Evolutionary conservation across 192 early-diverging fungal species (phyloP).

Genomic region (Thamnidium elegans): DNA sequence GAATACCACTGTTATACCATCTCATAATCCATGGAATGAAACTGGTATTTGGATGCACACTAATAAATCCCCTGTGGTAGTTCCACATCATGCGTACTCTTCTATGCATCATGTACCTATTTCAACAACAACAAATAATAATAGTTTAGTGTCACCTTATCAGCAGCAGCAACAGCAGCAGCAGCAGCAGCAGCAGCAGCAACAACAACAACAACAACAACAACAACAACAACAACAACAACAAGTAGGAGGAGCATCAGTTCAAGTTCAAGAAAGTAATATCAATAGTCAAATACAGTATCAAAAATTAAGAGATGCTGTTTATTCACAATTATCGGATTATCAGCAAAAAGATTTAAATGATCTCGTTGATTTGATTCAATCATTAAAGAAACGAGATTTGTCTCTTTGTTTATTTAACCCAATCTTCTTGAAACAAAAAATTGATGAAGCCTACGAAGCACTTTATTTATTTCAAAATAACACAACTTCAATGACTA

Average conservation of each 20-base stretch:
- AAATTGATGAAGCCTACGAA: constrained; percentile 25
- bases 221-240: constrained; percentile 8
- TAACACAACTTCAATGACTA: not conserved
- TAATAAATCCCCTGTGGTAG: not conserved
- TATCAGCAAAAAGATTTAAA: constrained; percentile 17
- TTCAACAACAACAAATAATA: not conserved
- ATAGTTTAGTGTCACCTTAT: constrained; percentile 10
- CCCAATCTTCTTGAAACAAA: constrained; percentile 25
- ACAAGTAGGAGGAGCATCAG: no score
- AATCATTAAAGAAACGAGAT: constrained; percentile 29
- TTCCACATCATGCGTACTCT: not conserved
- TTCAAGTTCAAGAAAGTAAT: not conserved
- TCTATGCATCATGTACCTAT: not conserved
- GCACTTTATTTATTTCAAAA: constrained; percentile 24
- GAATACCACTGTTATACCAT: no score
- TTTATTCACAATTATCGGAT: constrained; percentile 1
- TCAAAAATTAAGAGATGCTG: constrained; percentile 25
- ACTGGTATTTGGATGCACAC: constrained; percentile 11
- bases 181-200: not conserved
- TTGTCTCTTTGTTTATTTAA: constrained; percentile 36
- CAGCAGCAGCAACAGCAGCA: not conserved
- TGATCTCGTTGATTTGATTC: constrained; percentile 34
- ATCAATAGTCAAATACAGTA: constrained; percentile 9
- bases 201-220: not conserved
- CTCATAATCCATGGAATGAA: constrained; percentile 10